Percentiles rank a stretch among this genome's conserved stretches.
Evolutionary conservation across 257 asterid species (phyloP).

Genomic region (Apocynum venetum): DNA sequence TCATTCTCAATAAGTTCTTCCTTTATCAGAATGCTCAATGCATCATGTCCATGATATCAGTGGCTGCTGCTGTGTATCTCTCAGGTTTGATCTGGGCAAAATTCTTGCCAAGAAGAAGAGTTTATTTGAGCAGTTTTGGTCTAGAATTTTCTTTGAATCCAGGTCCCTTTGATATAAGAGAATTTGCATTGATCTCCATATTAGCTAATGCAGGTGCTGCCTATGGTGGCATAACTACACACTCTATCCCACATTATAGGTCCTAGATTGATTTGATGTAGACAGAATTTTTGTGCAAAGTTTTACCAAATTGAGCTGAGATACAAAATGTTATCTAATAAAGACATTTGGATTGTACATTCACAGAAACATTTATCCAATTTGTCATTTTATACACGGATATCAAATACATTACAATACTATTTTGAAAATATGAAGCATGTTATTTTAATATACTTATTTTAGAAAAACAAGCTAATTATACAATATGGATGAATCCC

Average conservation of each 20-base stretch:
- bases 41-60: slow-evolving; percentile 41
- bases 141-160: slow-evolving; percentile 54
- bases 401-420: too few relatives aligned
- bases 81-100: slow-evolving; percentile 47
- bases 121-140: slow-evolving; percentile 31
- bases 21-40: slow-evolving; percentile 46
- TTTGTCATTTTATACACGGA: too few relatives aligned
- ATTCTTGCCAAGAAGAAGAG: slow-evolving; percentile 40
- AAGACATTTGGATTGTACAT: too few relatives aligned
- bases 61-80: slow-evolving; percentile 29
- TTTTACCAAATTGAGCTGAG: not conserved
- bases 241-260: slow-evolving; percentile 16
- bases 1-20: slow-evolving; percentile 41
- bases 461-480: too few relatives aligned
- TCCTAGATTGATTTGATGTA: not conserved
- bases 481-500: too few relatives aligned
- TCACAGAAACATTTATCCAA: too few relatives aligned
- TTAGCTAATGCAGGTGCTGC: slow-evolving; percentile 60
- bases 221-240: slow-evolving; percentile 53
- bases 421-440: too few relatives aligned
- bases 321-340: too few relatives aligned
- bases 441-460: too few relatives aligned
- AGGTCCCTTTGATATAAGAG: slow-evolving; percentile 51
- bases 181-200: slow-evolving; percentile 57
- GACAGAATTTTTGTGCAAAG: not conserved